phyloP scores from a whole-genome alignment of 495 filamentous ascomycete species.

The Neurospora sp. region DNA sequence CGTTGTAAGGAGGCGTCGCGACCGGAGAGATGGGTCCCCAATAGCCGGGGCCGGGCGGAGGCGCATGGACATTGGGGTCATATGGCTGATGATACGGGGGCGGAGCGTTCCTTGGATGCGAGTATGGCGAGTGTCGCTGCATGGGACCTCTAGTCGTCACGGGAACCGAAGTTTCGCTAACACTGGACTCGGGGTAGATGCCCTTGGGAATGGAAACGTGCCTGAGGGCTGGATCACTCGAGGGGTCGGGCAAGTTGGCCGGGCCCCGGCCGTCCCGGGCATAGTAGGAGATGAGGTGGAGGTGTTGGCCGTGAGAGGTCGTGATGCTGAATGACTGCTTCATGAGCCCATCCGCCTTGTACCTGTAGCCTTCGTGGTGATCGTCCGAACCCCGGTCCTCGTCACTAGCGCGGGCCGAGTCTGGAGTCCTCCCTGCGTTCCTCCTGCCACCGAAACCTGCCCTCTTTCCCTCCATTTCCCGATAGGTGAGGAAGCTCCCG shows the following conservation, averaged over 20 bases:
- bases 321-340: slow-evolving; percentile 99
- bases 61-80: slow-evolving; percentile 38
- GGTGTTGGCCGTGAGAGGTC: slow-evolving; percentile 76
- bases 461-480: slow-evolving; percentile 98
- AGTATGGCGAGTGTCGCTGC: slow-evolving; percentile 26
- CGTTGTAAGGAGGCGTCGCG: slow-evolving; percentile 31
- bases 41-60: slow-evolving; percentile 36
- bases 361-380: slow-evolving; percentile 90
- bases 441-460: slow-evolving; percentile 44
- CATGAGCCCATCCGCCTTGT: slow-evolving; percentile 95
- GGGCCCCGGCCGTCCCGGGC: slow-evolving; percentile 61
- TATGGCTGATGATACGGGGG: slow-evolving; percentile 32
- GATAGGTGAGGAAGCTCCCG: slow-evolving; percentile 92
- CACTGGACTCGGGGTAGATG: slow-evolving; percentile 95
- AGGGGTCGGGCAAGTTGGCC: slow-evolving; percentile 63
- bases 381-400: slow-evolving; percentile 57
- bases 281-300: slow-evolving; percentile 96
- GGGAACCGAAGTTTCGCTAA: slow-evolving; percentile 61
- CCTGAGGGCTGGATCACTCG: slow-evolving; percentile 68
- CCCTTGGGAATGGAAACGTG: slow-evolving; percentile 79
- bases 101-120: slow-evolving; percentile 35
- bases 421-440: slow-evolving; percentile 64
- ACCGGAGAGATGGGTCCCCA: slow-evolving; percentile 57
- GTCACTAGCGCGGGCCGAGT: slow-evolving; percentile 68
- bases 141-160: slow-evolving; percentile 38